These are phyloP conservation scores for Globisporangium ultimum DNA, from an alignment of 352 stramenopile species.

Conservation along the genomic window DNA sequence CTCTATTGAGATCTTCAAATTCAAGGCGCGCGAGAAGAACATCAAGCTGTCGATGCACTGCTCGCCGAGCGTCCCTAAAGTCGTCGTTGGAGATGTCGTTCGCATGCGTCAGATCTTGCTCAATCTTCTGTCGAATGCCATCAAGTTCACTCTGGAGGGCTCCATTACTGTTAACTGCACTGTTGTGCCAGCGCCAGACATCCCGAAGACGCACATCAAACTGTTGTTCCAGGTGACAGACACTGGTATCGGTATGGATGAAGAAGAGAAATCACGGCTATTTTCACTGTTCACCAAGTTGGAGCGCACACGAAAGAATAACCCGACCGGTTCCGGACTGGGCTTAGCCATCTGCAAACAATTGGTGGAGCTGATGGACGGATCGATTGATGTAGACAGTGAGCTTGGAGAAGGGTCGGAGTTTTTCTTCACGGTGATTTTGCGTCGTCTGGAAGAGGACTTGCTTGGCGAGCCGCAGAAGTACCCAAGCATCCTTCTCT, in stretches of 20 bases:
- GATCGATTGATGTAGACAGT: conserved; percentile 68
- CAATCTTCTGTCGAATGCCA: conserved; percentile 74
- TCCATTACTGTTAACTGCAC: conserved; percentile 67
- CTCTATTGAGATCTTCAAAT: conserved; percentile 82
- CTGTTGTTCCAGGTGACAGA: conserved; percentile 71
- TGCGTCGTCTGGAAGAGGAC: conserved; percentile 46
- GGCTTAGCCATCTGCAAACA: conserved; percentile 76
- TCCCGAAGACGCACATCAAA: conserved; percentile 55
- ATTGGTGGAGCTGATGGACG: conserved; percentile 68
- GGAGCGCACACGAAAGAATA: conserved; percentile 65
- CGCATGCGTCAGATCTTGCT: conserved; percentile 66
- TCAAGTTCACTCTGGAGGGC: conserved; percentile 77
- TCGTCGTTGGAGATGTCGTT: conserved; percentile 57
- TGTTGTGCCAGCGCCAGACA: conserved; percentile 46
- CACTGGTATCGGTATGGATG: conserved; percentile 65
- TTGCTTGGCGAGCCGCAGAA: conserved; percentile 35
- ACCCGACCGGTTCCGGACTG: conserved; percentile 58
- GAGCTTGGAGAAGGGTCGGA: conserved; percentile 57
- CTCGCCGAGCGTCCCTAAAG: conserved; percentile 48
- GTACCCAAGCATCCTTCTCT: conserved; percentile 34
- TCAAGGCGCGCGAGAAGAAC: conserved; percentile 73
- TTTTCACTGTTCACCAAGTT: conserved; percentile 71
- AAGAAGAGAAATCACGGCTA: conserved; percentile 54
- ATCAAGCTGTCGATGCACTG: conserved; percentile 74
- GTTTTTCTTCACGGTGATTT: conserved; percentile 69